Base-by-base conservation (phyloP, 805 yeast genomes). In the Metschnikowia kofuensis region DNA sequence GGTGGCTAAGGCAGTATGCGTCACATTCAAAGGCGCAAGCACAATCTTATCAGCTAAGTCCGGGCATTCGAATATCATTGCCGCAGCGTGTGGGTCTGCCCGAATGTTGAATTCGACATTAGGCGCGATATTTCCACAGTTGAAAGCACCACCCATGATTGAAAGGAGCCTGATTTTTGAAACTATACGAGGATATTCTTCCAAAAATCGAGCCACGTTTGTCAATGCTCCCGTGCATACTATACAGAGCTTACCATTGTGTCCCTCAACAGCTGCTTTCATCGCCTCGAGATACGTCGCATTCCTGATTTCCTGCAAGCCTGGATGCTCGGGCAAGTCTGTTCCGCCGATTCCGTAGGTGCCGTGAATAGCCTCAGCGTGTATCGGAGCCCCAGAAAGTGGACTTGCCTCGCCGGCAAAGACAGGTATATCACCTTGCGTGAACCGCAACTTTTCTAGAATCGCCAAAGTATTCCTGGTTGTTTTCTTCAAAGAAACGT, bases 171-270 rank as follows among this genome's bases (percentile, higher is more conserved):
- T 75, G 45, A 89, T 71, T 44, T 76, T 71, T 1, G 63, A 39
- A 48, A 68, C 75, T 13, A 79, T 57, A 16, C 79, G 78, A 0
- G 96, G 95, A 56, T 78, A 76, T 38, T 66, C 66, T 27, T 62
- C 55, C 35, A 86, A 72, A 36, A 89, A 68, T 2, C 72, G 61
- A 0, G 90, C 84, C 13, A 87, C 62, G 58, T 89, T 85, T 5
- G 96, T 89, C 56, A 86, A 67, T 0, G 96, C 80, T 0, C 96
- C 96, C 0, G 90, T 83, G 7, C 90, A 87, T 0, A 85, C 82
- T 1, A 89, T 62, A 32, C 84, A 76, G 4, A 89, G 60, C 34
- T 79, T 72, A 12, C 79, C 79, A 0, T 72, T 66, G 51, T 78
- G 62, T 2, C 64, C 49, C 21, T 67, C 52, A 4, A 82, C 71